Evolutionary conservation across 768 basidiomycete species (phyloP), one percentile per base, ranked within the genome.

Genomic region (Collybia nuda): DNA sequence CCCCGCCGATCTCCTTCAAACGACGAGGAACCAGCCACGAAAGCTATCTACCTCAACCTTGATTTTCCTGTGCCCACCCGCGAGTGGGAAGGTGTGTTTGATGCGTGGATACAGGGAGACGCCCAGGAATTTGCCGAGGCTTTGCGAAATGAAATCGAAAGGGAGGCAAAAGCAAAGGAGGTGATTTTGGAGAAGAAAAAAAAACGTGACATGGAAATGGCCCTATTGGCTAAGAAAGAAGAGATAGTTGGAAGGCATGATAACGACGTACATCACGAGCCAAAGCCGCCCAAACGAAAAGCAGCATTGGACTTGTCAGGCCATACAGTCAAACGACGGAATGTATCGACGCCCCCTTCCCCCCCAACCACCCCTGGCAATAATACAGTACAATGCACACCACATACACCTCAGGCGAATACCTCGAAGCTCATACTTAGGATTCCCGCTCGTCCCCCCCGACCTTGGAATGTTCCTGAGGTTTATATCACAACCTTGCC

Each of bases 71-170:
- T 85, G 7, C 91, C 91, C 3, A 84, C 84, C 6, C 76, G 87
- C 47, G 91, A 93, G 55, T 95, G 91, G 92, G 88, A 90, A 53
- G 88, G 84, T 6, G 86, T 95, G 2, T 95, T 97, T 57, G 93
- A 97, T 67, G 79, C 81, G 35, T 96, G 92, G 90, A 67, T 93
- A 48, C 83, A 93, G 58, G 92, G 93, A 1, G 93, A 96, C 61
- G 86, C 89, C 2, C 94, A 97, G 65, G 63, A 62, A 14, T 94
- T 95, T 67, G 88, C 90, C 5, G 68, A 69, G 35, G 63, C 82
- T 52, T 63, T 91, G 52, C 75, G 73, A 52, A 72, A 72, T 19
- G 86, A 84, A 66, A 73, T 88, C 28, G 75, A 76, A 52, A 78
- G 75, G 57, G 81, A 84, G 64, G 63, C 67, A 17, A 71, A 64